Base-by-base conservation (phyloP, 352 stramenopile genomes). In the Halophytophthora polymorphica region DNA sequence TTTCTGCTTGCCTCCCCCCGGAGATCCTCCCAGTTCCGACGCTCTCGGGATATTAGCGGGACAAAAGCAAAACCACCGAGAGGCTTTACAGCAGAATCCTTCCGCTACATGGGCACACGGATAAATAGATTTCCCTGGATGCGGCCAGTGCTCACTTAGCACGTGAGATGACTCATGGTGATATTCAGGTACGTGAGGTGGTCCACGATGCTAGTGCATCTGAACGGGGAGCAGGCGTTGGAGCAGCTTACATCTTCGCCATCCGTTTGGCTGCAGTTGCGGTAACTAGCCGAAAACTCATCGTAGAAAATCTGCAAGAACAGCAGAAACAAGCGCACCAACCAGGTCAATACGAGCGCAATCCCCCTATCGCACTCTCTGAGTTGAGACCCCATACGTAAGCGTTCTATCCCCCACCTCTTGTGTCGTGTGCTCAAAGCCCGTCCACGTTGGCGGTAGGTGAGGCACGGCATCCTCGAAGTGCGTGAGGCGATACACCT, bases 121-220 rank as follows among this genome's bases (percentile, higher is more conserved):
- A 31, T 31, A 31, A 8, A 10, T 8, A 31, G 8, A 31, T 31
- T 31, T 8, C 25, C 25, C 33, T 14, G 33, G 33, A 14, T 17
- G 13, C 33, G 11, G 15, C 13, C 33, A n/a, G 6, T 42, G 45
- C 47, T 66, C 54, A 31, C 53, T 60, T 72, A 93, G 66, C 83
- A 93, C 34, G 90, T 79, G 48, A 93, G 69, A 61, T 93, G 83
- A 61, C 83, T 91, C 80, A 93, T 90, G 13, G 83, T 89, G 46
- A 93, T 83, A 64, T 93, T 93, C 47, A 93, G 63, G 65, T 93
- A 93, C 47, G 76, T 90, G 45, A 93, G 71, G 49, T 93, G 83
- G 61, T 93, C 83, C 11, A 90, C 75, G 42, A 93, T 79, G 52
- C 83, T 93, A 4, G 77, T 90, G 61, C 81, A 90, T 6, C 78